Evolutionary conservation across 345 rosid genomes (phyloP), one percentile per base, ranked within the genome.

Genomic region (Trapa incisa): DNA sequence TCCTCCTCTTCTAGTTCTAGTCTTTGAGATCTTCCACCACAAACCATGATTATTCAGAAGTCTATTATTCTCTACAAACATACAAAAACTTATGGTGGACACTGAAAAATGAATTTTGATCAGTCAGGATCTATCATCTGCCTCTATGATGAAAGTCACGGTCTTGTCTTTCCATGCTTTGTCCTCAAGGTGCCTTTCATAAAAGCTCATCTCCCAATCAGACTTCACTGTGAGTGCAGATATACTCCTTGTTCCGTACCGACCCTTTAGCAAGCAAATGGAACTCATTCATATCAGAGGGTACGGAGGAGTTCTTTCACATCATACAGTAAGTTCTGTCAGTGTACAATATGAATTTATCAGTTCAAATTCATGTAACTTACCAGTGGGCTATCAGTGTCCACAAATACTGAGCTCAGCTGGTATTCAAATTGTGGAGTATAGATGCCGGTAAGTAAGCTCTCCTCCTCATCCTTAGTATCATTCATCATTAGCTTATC

Each of bases 241-340:
- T 54, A 72, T 89, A 80, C 91, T 90, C 81, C 94, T 82, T 14
- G 92, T 90, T 68, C 97, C 92, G 71, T 80, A 83, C 39, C 71
- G 78, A 36, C 94, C 92, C 94, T 86, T 76, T 69, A 64, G 29
- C 53, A 37, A 41, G 29, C 38, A 50, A 17, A 16, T 58, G 45
- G n/a, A 15, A 43, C n/a, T 50, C 54, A 14, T 14, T 50, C 54
- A 50, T 17, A 14, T 5, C n/a, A 13, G 54, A 50, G n/a, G 22
- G 17, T 13, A n/a, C n/a, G 8, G n/a, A 54, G 35, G 22, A 54
- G 35, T 54, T 22, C 33, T 16, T 22, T 54, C 60, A 22, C 15
- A 54, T 54, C 3, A 3, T 10, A 45, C 12, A 6, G 2, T 1
- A 42, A 17, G 13, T 45, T 11, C 48, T 45, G 8, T 8, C 43